These are phyloP conservation scores for Chernovozyma aurita DNA, from an alignment of 1,139 yeast genomes.

Conservation along the genomic window DNA sequence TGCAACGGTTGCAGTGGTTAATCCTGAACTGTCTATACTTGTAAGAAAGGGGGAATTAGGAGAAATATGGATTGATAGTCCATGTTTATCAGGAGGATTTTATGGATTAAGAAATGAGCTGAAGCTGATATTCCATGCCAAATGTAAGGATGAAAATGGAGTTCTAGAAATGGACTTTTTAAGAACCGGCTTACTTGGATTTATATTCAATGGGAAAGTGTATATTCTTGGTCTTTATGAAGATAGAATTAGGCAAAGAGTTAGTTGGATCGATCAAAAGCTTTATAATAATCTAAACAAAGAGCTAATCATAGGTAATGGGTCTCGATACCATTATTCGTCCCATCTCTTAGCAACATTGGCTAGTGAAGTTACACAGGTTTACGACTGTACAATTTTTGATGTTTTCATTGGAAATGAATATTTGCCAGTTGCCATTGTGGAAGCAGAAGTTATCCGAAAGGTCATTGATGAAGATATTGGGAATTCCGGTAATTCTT, in stretches of 20 bases:
- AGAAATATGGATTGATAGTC: slow-evolving; percentile 94
- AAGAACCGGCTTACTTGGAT: slow-evolving; percentile 88
- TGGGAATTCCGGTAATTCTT: slow-evolving; percentile 8
- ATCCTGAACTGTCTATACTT: slow-evolving; percentile 77
- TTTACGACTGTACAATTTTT: slow-evolving; percentile 88
- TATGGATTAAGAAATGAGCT: slow-evolving; percentile 72
- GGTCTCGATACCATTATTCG: slow-evolving; percentile 69
- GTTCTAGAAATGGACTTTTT: slow-evolving; percentile 71
- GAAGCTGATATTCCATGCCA: slow-evolving; percentile 75
- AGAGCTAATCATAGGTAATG: slow-evolving; percentile 31
- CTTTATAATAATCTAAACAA: slow-evolving; percentile 27
- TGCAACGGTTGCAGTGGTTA: slow-evolving; percentile 88
- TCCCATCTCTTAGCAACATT: slow-evolving; percentile 79
- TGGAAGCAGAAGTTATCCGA: slow-evolving; percentile 77
- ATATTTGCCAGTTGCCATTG: slow-evolving; percentile 78
- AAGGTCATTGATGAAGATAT: slow-evolving; percentile 20
- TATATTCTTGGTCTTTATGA: slow-evolving; percentile 87
- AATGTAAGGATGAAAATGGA: slow-evolving; percentile 68
- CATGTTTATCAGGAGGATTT: slow-evolving; percentile 78
- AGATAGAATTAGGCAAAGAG: slow-evolving; percentile 79
- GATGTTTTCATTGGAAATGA: slow-evolving; percentile 83
- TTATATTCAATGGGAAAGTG: slow-evolving; percentile 79
- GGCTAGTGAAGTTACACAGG: slow-evolving; percentile 75
- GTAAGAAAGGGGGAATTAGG: slow-evolving; percentile 81
- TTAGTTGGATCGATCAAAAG: slow-evolving; percentile 58